Evolutionary conservation across 2,329 filamentous ascomycete genomes (phyloP), one percentile per base, ranked within the genome.

Genomic region (Aspergillus sp.): DNA sequence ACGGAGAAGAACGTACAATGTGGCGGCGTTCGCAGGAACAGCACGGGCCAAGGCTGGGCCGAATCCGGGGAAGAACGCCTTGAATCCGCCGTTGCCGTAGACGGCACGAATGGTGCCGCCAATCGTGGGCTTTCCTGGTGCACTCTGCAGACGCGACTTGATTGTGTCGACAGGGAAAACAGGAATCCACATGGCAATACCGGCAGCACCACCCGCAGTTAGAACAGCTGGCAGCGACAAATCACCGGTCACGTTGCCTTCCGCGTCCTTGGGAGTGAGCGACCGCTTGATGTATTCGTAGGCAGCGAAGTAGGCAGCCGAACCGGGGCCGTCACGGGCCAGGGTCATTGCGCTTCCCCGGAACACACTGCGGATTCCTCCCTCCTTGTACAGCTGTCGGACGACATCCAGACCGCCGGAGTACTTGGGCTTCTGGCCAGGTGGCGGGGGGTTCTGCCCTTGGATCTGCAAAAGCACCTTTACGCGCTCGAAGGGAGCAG

Each of bases 141-240:
- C 91, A 43, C 91, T 96, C 82, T 99, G 95, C 72, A 99, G 79
- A 38, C 93, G 83, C 62, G 89, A 93, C 85, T 99, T 99, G 78
- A 99, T 88, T 0, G 95, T 99, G 71, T 99, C 95, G 63, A 99
- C 84, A 20, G 95, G 95, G 84, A 99, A 99, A 42, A 99, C 93
- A 53, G 95, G 93, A 65, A 97, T 95, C 95, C 95, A 99, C 95
- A 99, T 99, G 62, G 95, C 95, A 24, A 99, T 85, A 70, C 95
- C 95, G 0, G 95, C 95, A 4, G 88, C 90, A 62, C 90, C 95
- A 67, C 95, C 95, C 2, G 95, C 95, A 26, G 86, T 84, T 67
- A 93, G 91, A 56, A 99, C 84, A 11, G 95, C 95, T 2, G 85
- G 79, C 62, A 99, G 80, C 68, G 89, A 93, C 57, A 98, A 78